Evolutionary conservation across 306 rosid species (phyloP), one percentile per base, ranked within the genome.

Genomic region (Urtica urens): DNA sequence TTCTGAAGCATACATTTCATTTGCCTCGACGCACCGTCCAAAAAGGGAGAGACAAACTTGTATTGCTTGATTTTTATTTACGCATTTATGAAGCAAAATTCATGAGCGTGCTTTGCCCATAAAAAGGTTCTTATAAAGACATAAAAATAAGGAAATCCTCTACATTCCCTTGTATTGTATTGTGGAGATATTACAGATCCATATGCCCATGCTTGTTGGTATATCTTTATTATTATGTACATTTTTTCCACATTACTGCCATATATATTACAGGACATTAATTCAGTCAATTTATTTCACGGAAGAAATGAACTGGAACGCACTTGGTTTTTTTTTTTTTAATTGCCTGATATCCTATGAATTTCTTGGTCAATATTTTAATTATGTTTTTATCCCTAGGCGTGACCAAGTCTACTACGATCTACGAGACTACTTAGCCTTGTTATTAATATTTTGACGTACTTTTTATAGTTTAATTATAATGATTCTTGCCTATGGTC

Each of bases 231-330:
- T 13, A 7, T 15, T 20, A 15, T 6, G 12, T 23, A 23, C 20
- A 9, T 45, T 23, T 21, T 9, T 19, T 23, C 14, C 6, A 49
- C 1, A 24, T 24, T 35, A 23, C 26, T 10, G 7, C 7, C 0
- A 11, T 2, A 22, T 25, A 10, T n/a, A 22, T 22, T 18, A n/a
- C 19, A 14, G 12, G 3, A 10, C 40, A 49, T n/a, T 42, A 31
- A 31, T 15, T 37, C 14, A 21, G 24, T 26, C 12, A 20, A 11
- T 20, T 38, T 10, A 1, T 11, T 54, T 16, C 17, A 30, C 18
- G 26, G 51, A 55, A 51, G 48, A 31, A 12, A 30, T 22, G 50
- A 39, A 64, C n/a, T 40, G 33, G 5, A 37, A 27, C 51, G 57
- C 57, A 51, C 22, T 31, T 22, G 19, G 35, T 24, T 31, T 16